These are phyloP conservation scores for Adansonia grandidieri DNA, from an alignment of 441 rosid genomes.

Conservation along the genomic window DNA sequence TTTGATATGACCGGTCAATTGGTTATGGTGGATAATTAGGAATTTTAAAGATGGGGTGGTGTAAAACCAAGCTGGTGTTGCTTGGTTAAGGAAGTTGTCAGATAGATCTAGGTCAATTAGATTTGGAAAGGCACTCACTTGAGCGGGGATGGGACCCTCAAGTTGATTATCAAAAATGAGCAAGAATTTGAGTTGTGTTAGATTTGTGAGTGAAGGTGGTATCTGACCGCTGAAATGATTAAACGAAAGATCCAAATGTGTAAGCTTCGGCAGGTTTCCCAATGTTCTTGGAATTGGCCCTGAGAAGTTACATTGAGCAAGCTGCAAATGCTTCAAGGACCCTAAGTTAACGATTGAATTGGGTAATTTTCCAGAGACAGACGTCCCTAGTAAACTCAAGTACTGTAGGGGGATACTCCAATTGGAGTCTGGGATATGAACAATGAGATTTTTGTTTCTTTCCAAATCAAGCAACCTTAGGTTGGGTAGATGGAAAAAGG, in stretches of 20 bases:
- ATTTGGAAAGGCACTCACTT: neutral
- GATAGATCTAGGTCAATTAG: neutral
- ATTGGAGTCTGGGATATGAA: neutral
- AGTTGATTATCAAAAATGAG: conserved; percentile 10
- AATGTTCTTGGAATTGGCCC: conserved; percentile 24
- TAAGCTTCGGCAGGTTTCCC: neutral
- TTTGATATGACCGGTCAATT: conserved; percentile 6
- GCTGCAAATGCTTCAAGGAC: conserved; percentile 10
- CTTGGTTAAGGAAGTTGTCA: neutral
- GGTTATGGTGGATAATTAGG: conserved; percentile 5
- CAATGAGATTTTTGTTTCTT: neutral
- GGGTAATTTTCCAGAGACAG: conserved; percentile 3
- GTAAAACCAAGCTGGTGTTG: conserved; percentile 14
- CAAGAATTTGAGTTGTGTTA: neutral
- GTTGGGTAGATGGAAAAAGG: conserved; percentile 29
- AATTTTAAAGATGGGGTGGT: neutral
- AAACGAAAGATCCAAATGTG: rapidly evolving
- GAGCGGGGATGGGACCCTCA: neutral
- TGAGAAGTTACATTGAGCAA: conserved; percentile 9
- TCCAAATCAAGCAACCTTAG: conserved; percentile 14
- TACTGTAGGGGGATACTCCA: neutral
- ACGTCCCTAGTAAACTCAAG: conserved; percentile 14
- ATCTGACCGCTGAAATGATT: conserved; percentile 22
- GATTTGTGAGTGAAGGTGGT: conserved; percentile 20
- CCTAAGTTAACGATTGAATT: conserved; percentile 24